Evolutionary conservation across 768 basidiomycete species (phyloP).

Genomic region (Termitomyces sp.): DNA sequence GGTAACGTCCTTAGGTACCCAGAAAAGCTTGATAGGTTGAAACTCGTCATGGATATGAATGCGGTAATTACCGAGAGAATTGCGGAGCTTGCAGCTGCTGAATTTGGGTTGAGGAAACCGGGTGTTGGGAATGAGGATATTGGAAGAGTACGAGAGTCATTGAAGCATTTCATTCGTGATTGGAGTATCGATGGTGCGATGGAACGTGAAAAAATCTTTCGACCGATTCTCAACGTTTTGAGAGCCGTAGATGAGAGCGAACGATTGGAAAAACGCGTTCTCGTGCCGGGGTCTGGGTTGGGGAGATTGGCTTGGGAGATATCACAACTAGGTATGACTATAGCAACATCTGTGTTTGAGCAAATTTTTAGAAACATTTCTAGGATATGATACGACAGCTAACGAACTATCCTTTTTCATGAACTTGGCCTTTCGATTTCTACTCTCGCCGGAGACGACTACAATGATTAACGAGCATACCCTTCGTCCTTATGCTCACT

Average conservation of each 20-base stretch:
- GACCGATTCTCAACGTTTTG: slow-evolving; percentile 50
- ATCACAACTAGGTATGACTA: slow-evolving; percentile 43
- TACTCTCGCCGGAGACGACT: slow-evolving; percentile 45
- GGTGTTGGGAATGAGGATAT: slow-evolving; percentile 28
- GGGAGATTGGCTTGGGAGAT: slow-evolving; percentile 68
- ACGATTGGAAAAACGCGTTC: slow-evolving; percentile 32
- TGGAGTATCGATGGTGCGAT: slow-evolving; percentile 54
- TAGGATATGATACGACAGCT: slow-evolving; percentile 52
- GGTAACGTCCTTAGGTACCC: slow-evolving; percentile 50
- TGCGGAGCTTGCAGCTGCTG: slow-evolving; percentile 27
- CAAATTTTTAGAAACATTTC: background rate
- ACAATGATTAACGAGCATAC: slow-evolving; percentile 37
- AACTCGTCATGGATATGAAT: slow-evolving; percentile 34
- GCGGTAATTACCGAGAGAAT: slow-evolving; percentile 33
- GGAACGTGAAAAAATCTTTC: slow-evolving; percentile 52
- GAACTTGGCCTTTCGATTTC: slow-evolving; percentile 53
- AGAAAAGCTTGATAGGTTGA: slow-evolving; percentile 41
- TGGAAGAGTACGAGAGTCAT: slow-evolving; percentile 45
- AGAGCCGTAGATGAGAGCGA: slow-evolving; percentile 19
- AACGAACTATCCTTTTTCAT: slow-evolving; percentile 64
- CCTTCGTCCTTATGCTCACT: slow-evolving; percentile 57
- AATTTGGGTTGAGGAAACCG: slow-evolving; percentile 18
- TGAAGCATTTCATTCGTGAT: slow-evolving; percentile 68
- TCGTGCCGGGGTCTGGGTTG: slow-evolving; percentile 62
- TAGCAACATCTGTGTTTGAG: background rate